phyloP scores from a whole-genome alignment of 2,329 filamentous ascomycete species.

The Thelonectria discophora region DNA sequence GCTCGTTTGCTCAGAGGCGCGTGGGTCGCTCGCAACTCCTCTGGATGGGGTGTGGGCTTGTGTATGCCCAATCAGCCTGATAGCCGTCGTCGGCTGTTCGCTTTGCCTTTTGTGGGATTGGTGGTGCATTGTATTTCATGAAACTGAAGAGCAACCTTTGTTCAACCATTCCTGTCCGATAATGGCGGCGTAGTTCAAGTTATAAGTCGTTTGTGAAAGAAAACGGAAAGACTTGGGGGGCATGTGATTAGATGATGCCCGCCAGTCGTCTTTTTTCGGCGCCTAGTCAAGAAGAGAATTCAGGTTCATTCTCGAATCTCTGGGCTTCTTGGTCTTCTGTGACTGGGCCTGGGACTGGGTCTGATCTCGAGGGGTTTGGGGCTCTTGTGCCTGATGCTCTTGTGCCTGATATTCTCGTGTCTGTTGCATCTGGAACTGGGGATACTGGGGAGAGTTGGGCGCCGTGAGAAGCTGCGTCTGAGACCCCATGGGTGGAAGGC shows the following conservation, averaged over 20 bases:
- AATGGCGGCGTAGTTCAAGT: background rate
- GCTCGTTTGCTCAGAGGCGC: too few relatives aligned
- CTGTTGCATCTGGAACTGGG: slow-evolving; percentile 26
- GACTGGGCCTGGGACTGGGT: slow-evolving; percentile 2
- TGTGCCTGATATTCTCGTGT: too few relatives aligned
- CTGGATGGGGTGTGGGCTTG: slow-evolving; percentile 1
- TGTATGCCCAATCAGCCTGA: background rate
- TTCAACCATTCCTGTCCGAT: slow-evolving; percentile 4
- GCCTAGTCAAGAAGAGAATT: slow-evolving; percentile 34
- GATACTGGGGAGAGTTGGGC: slow-evolving; percentile 41
- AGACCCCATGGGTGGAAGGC: slow-evolving; percentile 23
- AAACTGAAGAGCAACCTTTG: background rate
- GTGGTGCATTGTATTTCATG: background rate
- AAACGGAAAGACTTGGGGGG: too few relatives aligned
- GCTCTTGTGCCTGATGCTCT: too few relatives aligned
- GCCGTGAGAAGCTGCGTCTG: slow-evolving; percentile 41
- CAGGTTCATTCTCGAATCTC: slow-evolving; percentile 40
- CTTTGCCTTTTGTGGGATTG: slow-evolving; percentile 4
- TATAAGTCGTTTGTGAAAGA: background rate
- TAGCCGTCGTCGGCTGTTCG: slow-evolving; percentile 2
- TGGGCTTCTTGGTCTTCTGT: slow-evolving; percentile 4
- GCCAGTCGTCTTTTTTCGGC: background rate
- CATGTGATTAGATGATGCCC: too few relatives aligned
- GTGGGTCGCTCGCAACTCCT: background rate
- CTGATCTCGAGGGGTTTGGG: too few relatives aligned